Evolutionary conservation across 352 stramenopile genomes (phyloP).

Genomic region (Globisporangium takayamanum): DNA sequence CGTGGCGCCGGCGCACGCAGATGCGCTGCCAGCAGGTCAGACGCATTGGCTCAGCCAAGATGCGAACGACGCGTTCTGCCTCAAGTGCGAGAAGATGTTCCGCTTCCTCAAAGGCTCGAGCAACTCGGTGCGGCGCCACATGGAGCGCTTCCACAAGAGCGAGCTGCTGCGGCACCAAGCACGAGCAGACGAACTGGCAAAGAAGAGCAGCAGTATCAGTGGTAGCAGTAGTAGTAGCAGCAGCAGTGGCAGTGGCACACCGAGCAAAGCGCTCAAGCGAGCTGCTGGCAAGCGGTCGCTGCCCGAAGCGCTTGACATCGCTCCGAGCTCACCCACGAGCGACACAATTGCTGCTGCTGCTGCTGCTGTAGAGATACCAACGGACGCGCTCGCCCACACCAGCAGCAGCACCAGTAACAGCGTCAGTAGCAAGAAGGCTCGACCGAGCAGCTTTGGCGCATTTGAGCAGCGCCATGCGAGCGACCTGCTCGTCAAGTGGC

Average conservation of each 20-base stretch:
- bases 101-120: conserved; percentile 51
- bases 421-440: conserved; percentile 8
- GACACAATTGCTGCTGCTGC: background rate
- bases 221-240: too few species aligned
- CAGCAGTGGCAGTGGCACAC: background rate
- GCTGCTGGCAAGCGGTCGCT: conserved; percentile 5
- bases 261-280: conserved; percentile 2
- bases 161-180: conserved; percentile 28
- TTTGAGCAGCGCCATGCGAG: conserved; percentile 23
- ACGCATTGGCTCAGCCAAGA: conserved; percentile 54
- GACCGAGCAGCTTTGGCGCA: conserved; percentile 5
- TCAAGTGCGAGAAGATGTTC: conserved; percentile 39
- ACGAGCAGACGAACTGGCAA: conserved; percentile 12
- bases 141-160: conserved; percentile 47
- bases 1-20: conserved; percentile 23
- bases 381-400: background rate
- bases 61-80: conserved; percentile 40
- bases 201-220: background rate
- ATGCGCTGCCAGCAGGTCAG: conserved; percentile 23
- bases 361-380: background rate
- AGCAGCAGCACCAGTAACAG: background rate
- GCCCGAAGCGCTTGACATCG: background rate
- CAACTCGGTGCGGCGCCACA: conserved; percentile 51
- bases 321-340: background rate
- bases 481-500: conserved; percentile 34